Percentiles rank a stretch among this genome's conserved stretches.
These are phyloP conservation scores for Pseudopyrenochaeta lycopersici DNA, from an alignment of 2,329 filamentous ascomycete species.

Conservation along the genomic window DNA sequence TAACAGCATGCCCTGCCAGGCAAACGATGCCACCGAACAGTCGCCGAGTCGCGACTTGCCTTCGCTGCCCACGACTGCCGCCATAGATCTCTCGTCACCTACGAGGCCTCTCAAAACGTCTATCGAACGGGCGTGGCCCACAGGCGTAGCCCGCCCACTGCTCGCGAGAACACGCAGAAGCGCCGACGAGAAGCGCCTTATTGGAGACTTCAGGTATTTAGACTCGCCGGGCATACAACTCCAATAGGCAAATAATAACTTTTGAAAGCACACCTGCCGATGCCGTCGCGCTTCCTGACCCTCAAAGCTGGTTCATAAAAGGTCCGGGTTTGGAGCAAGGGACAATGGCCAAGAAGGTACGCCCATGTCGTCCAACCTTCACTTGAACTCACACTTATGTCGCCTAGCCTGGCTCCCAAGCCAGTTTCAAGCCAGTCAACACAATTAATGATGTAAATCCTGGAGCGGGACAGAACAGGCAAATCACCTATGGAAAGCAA, in stretches of 20 bases:
- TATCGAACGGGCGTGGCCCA: background rate
- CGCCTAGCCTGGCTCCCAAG: slow-evolving; percentile 20
- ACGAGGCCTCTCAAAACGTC: background rate
- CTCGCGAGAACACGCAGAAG: slow-evolving; percentile 1
- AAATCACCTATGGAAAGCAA: slow-evolving; percentile 21
- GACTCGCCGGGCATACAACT: background rate
- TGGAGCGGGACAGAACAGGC: slow-evolving; percentile 1
- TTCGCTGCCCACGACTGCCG: background rate
- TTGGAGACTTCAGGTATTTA: slow-evolving; percentile 25
- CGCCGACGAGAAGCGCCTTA: slow-evolving; percentile 23
- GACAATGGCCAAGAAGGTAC: slow-evolving; percentile 9
- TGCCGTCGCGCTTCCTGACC: slow-evolving; percentile 22
- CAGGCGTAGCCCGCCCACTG: background rate
- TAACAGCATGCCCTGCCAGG: slow-evolving; percentile 31
- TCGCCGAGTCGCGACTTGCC: slow-evolving; percentile 8
- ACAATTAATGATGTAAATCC: slow-evolving; percentile 15
- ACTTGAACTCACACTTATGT: slow-evolving; percentile 7
- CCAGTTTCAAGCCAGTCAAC: slow-evolving; percentile 20
- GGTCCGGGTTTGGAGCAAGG: background rate
- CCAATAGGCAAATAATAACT: slow-evolving; percentile 13
- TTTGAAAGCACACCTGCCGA: slow-evolving; percentile 24
- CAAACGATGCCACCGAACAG: slow-evolving; percentile 24
- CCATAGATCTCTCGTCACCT: slow-evolving; percentile 23
- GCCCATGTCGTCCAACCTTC: background rate
- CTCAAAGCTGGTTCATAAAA: slow-evolving; percentile 14